These are phyloP conservation scores for Luvunga scandens DNA, from an alignment of 345 rosid genomes.

Conservation along the genomic window DNA sequence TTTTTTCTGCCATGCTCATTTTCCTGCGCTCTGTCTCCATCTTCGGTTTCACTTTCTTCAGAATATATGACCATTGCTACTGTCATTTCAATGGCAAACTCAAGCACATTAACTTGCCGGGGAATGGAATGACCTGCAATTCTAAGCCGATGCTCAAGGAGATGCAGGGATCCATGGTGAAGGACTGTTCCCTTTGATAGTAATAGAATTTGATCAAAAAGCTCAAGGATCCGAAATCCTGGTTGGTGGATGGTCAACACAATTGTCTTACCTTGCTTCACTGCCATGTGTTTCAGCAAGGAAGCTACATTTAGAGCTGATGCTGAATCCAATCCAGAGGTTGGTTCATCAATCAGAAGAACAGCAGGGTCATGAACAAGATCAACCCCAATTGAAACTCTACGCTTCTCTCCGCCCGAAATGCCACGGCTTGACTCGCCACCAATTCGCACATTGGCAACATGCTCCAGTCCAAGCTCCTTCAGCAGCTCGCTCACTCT, in stretches of 20 bases:
- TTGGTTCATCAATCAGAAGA: constrained; percentile 36
- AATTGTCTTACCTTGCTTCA: constrained; percentile 25
- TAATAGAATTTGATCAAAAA: constrained; percentile 26
- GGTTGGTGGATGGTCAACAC: constrained; percentile 35
- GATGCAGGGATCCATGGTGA: constrained; percentile 27
- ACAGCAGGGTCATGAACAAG: constrained; percentile 32
- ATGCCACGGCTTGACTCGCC: constrained; percentile 23
- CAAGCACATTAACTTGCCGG: constrained; percentile 30
- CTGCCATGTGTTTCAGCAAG: constrained; percentile 28
- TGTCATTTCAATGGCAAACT: constrained; percentile 29
- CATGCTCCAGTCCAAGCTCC: constrained; percentile 31
- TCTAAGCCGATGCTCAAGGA: constrained; percentile 21
- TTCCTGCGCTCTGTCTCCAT: background rate
- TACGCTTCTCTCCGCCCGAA: constrained; percentile 37
- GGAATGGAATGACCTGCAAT: constrained; percentile 27
- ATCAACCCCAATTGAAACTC: constrained; percentile 34
- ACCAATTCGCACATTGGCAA: constrained; percentile 25
- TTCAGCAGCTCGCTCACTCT: constrained; percentile 22
- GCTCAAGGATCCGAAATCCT: constrained; percentile 28
- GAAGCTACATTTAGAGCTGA: constrained; percentile 27
- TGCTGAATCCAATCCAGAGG: constrained; percentile 31
- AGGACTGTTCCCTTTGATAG: constrained; percentile 27
- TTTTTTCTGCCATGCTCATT: constrained; percentile 11
- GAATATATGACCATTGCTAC: constrained; percentile 14
- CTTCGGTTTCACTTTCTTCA: constrained; percentile 22